Percentiles rank a stretch among this genome's conserved stretches.
phyloP scores from a whole-genome alignment of 441 rosid species.

The Populus hybrid region DNA sequence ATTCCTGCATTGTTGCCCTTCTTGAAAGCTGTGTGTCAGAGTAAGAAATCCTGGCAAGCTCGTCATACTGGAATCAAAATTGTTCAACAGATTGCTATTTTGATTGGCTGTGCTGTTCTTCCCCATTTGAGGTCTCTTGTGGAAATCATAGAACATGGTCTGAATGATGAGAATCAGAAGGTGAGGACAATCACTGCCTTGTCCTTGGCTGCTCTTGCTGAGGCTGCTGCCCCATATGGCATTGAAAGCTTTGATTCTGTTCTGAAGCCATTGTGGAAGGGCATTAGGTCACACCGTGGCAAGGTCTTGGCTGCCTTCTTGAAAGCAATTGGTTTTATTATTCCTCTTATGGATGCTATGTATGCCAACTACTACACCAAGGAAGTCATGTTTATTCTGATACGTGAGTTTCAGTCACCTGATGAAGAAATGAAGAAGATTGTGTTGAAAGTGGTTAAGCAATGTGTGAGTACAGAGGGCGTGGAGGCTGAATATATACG shows the following conservation, averaged over 20 bases:
- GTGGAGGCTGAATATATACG: conserved; percentile 88
- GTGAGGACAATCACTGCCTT: conserved; percentile 95
- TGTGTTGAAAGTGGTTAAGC: conserved; percentile 94
- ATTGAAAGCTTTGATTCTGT: conserved; percentile 96
- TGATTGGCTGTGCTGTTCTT: conserved; percentile 96
- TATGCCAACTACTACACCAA: conserved; percentile 90
- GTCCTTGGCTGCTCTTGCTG: conserved; percentile 98
- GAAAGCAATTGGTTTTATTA: conserved; percentile 95
- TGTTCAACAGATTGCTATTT: conserved; percentile 97
- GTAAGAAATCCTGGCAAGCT: conserved; percentile 99
- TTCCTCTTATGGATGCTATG: conserved; percentile 96
- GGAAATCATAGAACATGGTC: conserved; percentile 89
- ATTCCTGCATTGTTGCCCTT: conserved; percentile 91
- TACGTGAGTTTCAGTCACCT: conserved; percentile 96
- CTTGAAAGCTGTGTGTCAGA: conserved; percentile 94
- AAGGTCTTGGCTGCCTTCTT: conserved; percentile 97
- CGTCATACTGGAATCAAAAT: conserved; percentile 98
- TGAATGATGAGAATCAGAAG: conserved; percentile 93
- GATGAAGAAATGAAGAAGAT: conserved; percentile 99
- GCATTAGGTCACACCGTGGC: conserved; percentile 94
- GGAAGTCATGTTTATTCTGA: conserved; percentile 88
- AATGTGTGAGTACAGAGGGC: conserved; percentile 97
- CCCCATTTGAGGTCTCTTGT: conserved; percentile 92
- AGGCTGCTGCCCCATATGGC: conserved; percentile 99
- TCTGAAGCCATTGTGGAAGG: conserved; percentile 95